phyloP scores from a whole-genome alignment of 1,139 yeast species.

The Taphrina populina region DNA sequence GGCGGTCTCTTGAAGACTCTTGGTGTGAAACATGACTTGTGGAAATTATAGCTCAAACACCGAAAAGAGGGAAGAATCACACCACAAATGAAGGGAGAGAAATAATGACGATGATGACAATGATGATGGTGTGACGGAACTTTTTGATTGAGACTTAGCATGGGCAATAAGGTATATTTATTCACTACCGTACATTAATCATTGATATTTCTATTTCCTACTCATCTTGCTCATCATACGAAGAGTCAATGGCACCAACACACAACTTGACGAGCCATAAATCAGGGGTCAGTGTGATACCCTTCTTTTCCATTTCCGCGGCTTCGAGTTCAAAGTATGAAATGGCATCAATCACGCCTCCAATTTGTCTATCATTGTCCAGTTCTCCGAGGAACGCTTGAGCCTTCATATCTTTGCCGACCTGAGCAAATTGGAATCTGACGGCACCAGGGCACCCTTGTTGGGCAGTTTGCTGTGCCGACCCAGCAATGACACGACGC shows the following conservation, averaged over 20 bases:
- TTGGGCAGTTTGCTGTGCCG: slow-evolving; percentile 41
- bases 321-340: slow-evolving; percentile 45
- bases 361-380: slow-evolving; percentile 42
- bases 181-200: too few species aligned
- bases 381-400: slow-evolving; percentile 44
- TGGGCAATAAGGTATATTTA: too few species aligned
- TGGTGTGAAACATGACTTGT: slow-evolving; percentile 43
- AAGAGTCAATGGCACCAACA: slow-evolving; percentile 30
- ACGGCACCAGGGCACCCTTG: slow-evolving; percentile 44
- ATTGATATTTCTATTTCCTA: too few species aligned
- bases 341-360: slow-evolving; percentile 45
- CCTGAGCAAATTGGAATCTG: slow-evolving; percentile 46
- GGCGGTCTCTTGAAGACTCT: slow-evolving; percentile 32
- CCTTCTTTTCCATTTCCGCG: slow-evolving; percentile 45
- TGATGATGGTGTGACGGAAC: too few species aligned
- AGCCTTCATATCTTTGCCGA: slow-evolving; percentile 45
- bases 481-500: slow-evolving; percentile 42
- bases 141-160: too few species aligned
- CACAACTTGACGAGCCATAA: slow-evolving; percentile 45
- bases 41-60: slow-evolving; percentile 27
- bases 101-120: too few species aligned
- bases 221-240: slow-evolving; percentile 31
- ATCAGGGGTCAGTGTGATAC: slow-evolving; percentile 44
- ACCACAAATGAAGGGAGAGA: too few species aligned
- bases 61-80: too few species aligned